Percentiles rank a stretch among this genome's conserved stretches.
These are phyloP conservation scores for Helotiales sp. DNA, from an alignment of 2,329 filamentous ascomycete genomes.

Conservation along the genomic window DNA sequence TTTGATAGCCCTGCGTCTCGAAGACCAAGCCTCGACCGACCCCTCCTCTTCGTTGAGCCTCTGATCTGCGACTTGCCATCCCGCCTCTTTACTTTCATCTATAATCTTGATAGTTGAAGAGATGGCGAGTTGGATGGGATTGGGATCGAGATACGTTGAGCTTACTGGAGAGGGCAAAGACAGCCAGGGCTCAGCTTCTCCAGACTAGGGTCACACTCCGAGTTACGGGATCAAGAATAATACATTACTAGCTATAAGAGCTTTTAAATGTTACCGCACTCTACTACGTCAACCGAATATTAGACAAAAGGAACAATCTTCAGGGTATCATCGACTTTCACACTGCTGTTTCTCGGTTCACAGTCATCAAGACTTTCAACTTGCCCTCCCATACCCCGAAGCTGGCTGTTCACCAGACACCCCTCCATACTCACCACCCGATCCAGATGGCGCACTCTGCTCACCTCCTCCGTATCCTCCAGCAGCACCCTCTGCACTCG, in stretches of 20 bases:
- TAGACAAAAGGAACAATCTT: not conserved
- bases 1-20: no score
- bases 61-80: not conserved
- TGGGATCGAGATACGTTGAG: not conserved
- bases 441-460: not conserved
- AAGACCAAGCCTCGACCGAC: not conserved
- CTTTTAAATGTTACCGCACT: no score
- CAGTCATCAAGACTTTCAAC: not conserved
- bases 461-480: conserved; percentile 12
- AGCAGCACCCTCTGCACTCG: not conserved
- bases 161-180: no score
- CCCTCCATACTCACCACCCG: not conserved
- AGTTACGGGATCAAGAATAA: no score
- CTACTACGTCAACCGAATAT: no score
- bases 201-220: no score
- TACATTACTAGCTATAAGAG: no score
- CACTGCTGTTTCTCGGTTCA: not conserved
- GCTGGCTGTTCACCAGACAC: not conserved
- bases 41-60: not conserved
- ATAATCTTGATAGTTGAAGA: no score
- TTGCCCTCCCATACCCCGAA: not conserved
- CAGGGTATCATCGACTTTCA: not conserved
- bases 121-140: not conserved
- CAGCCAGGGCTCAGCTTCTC: no score
- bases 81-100: no score